These are phyloP conservation scores for Corylus heterophylla DNA, from an alignment of 306 rosid species.

Conservation along the genomic window DNA sequence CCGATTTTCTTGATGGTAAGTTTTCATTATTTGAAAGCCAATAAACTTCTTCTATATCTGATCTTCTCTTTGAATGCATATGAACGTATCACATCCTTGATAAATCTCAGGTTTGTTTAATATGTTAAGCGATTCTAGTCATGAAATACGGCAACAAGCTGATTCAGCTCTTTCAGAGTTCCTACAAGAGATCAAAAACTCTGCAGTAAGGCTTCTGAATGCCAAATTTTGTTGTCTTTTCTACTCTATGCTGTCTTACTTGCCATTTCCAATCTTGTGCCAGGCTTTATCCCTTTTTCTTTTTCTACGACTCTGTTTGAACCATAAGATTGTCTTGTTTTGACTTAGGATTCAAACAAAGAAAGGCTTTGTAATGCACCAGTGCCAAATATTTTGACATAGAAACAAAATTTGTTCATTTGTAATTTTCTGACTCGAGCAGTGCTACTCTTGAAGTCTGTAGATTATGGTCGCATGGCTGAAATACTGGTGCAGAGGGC, in stretches of 20 bases:
- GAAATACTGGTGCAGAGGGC: conserved; percentile 97
- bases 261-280: conserved; percentile 20
- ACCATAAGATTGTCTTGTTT: not conserved
- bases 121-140: conserved; percentile 96
- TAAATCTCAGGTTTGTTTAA: conserved; percentile 85
- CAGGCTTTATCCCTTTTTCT: conserved; percentile 7
- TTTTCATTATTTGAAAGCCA: conserved; percentile 15
- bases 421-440: conserved; percentile 93
- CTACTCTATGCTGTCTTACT: conserved; percentile 1
- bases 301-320: not conserved
- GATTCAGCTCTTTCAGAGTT: conserved; percentile 99
- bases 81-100: conserved; percentile 24
- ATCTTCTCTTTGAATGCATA: conserved; percentile 14
- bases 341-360: not conserved
- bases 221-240: conserved; percentile 7
- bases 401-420: conserved; percentile 66
- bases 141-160: conserved; percentile 97
- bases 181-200: conserved; percentile 97
- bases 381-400: conserved; percentile 33
- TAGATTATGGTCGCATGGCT: conserved; percentile 99
- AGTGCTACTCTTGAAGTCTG: conserved; percentile 99
- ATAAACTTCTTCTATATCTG: conserved; percentile 10
- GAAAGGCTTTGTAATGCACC: conserved; percentile 27
- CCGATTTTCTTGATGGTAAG: conserved; percentile 89
- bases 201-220: conserved; percentile 80